These are phyloP conservation scores for Jatropha multifida DNA, from an alignment of 441 rosid species.

Conservation along the genomic window DNA sequence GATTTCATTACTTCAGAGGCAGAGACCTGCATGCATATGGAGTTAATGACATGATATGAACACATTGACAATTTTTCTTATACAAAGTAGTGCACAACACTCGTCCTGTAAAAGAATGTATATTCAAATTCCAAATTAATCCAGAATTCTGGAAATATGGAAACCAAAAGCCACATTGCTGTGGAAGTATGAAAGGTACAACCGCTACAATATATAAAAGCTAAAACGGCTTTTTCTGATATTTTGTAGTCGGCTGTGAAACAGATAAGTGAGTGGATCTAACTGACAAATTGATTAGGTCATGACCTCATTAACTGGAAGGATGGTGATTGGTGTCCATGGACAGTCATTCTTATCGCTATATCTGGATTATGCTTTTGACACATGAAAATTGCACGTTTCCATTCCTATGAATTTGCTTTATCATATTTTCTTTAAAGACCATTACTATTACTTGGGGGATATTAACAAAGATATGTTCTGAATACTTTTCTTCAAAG, in stretches of 20 bases:
- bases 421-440: too few species aligned
- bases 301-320: not conserved
- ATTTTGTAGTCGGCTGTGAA: conserved; percentile 8
- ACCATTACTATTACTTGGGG: too few species aligned
- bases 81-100: too few species aligned
- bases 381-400: not conserved
- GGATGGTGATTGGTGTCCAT: not conserved
- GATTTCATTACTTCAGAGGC: too few species aligned
- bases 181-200: not conserved
- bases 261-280: not conserved
- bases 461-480: too few species aligned
- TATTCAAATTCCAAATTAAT: not conserved
- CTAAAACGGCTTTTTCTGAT: not conserved
- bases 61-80: too few species aligned
- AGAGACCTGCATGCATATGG: too few species aligned
- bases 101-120: not conserved
- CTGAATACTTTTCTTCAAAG: too few species aligned
- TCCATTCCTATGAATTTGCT: not conserved
- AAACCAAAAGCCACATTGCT: not conserved
- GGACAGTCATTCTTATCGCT: not conserved
- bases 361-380: not conserved
- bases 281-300: not conserved
- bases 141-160: not conserved
- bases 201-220: not conserved
- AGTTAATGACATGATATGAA: too few species aligned